Evolutionary conservation across 73 alveolate genomes (phyloP), one percentile per base, ranked within the genome.

Genomic region (Blepharisma japonicum): DNA sequence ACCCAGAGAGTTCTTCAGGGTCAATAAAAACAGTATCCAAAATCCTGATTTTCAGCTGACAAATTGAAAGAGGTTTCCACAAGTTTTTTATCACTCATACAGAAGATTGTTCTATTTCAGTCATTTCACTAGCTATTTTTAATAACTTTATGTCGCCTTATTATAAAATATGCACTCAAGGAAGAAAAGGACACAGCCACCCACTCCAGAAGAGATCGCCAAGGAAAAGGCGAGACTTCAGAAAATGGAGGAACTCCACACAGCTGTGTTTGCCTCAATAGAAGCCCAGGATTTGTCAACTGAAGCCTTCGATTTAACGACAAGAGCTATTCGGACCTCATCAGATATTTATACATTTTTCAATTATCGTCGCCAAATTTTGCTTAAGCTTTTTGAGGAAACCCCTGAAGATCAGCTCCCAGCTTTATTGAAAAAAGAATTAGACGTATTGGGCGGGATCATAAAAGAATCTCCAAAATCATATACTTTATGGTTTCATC

Each of bases 401-500:
- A n/a, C 21, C 14, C 14, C 23, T 39, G 56, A 70, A 45, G 80
- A 70, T 3, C 68, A 70, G 27, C 11, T 18, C 8, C 66, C 9
- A 32, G 11, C 48, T 14, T 21, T 77, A 21, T 67, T 77, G 7
- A 6, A 45, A 46, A 53, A 77, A 45, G 90, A 83, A 83, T 48
- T 83, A 27, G 68, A 78, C 14, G 6, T 56, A 6, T 46, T 78
- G 23, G 66, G 77, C 21, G 68, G 72, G 25, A 78, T 77, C 25
- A 83, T 83, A 77, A 83, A 79, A 68, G 80, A 32, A 38, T 56
- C 77, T 67, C 87, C 90, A 27, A 83, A 83, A 80, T 78, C 85
- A 61, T 83, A 83, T 78, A 50, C 85, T 45, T 68, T 83, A 67
- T 83, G 90, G 90, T 83, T 49, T 68, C 90, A 83, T 78, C 48